These are phyloP conservation scores for Brassica napus DNA, from an alignment of 345 rosid genomes.

Conservation along the genomic window Da-Ae NC_063449.1:24476001-24476500, in stretches of 20 bases:
- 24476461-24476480: conserved; percentile 61
- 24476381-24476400: not conserved
- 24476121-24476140: not conserved
- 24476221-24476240: not conserved
- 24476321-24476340: not conserved
- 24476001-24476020: not conserved
- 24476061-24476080: not conserved
- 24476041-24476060: not conserved
- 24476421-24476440: conserved; percentile 68
- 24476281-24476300: not conserved
- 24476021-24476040: too few relatives aligned
- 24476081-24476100: not conserved
- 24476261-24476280: not conserved
- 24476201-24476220: conserved; percentile 5
- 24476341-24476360: not conserved
- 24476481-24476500: conserved; percentile 85
- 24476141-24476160: not conserved
- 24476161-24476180: not conserved
- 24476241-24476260: not conserved
- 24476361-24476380: conserved; percentile 11
- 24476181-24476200: not conserved
- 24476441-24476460: conserved; percentile 72
- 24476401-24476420: not conserved
- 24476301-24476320: not conserved
- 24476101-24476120: not conserved